These are phyloP conservation scores for Parascedosporium putredinis DNA, from an alignment of 2,329 filamentous ascomycete species.

Conservation along the genomic window DNA sequence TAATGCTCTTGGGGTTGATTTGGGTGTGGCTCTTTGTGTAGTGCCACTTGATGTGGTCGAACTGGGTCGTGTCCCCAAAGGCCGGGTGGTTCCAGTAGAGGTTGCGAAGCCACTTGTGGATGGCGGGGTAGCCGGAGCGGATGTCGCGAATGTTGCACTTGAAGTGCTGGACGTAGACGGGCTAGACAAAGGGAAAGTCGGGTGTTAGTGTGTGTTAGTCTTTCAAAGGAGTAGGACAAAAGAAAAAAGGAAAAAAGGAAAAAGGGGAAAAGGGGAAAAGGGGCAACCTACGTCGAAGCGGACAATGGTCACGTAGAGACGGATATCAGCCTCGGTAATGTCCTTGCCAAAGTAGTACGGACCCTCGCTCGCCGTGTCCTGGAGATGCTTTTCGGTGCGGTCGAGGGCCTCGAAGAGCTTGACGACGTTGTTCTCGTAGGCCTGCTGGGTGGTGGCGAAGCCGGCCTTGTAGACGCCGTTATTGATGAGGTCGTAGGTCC, in stretches of 20 bases:
- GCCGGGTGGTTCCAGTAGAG: constrained; percentile 77
- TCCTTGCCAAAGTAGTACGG: constrained; percentile 66
- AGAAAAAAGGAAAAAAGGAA: not conserved
- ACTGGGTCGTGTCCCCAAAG: constrained; percentile 76
- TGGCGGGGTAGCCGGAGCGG: constrained; percentile 66
- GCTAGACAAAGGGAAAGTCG: constrained; percentile 21
- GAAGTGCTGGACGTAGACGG: constrained; percentile 80
- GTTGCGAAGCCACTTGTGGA: constrained; percentile 73
- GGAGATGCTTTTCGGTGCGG: constrained; percentile 61
- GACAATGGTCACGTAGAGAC: constrained; percentile 63
- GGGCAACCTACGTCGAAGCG: constrained; percentile 49
- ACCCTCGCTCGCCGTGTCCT: constrained; percentile 28
- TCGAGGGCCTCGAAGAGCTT: constrained; percentile 70
- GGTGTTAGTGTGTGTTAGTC: no score
- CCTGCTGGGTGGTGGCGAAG: constrained; percentile 73
- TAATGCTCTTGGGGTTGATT: constrained; percentile 63
- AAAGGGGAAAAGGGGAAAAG: not conserved
- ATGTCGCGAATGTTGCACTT: constrained; percentile 82
- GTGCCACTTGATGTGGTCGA: constrained; percentile 87
- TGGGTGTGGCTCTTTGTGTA: constrained; percentile 52
- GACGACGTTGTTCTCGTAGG: constrained; percentile 65
- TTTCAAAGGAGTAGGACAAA: no score
- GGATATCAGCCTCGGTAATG: constrained; percentile 73
- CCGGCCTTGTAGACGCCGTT: constrained; percentile 68
- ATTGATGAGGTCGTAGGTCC: constrained; percentile 68